Base-by-base conservation (phyloP, 2,329 filamentous ascomycete species). In the Trichoderma sp. region DNA sequence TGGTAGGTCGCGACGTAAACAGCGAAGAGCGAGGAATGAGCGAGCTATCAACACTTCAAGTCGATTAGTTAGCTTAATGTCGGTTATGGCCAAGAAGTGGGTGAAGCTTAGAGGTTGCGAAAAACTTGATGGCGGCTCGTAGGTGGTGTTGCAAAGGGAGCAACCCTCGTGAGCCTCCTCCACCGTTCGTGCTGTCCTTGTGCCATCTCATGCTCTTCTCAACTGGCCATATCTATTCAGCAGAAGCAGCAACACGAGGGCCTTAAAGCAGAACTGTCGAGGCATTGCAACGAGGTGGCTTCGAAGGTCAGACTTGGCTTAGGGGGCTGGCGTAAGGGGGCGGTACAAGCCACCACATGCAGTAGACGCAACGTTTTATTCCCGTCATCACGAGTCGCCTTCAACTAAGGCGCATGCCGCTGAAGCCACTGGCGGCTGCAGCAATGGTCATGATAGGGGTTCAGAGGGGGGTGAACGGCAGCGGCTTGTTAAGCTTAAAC, bases 401-500 rank as follows among this genome's bases (percentile, higher is more conserved):
- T 30, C 28, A 14, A n/a, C 26, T 52, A 34, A 2, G 26, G n/a
- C 19, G 14, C 28, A n/a, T 52, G 50, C 50, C 50, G 19, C 50
- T 52, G 50, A 52, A 52, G 50, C 50, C 50, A 52, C 50, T 19
- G 17, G 30, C 9, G 45, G 57, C 19, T 51, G 21, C 10, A 34
- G 7, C 30, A 1, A 10, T 14, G 5, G 12, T 45, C 7, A 3
- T n/a, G 30, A 45, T 44, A 21, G 24, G 26, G 41, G 41, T 14
- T 26, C 4, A 21, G 34, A 47, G n/a, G 26, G 59, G 59, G 59
- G 34, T 54, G 24, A 43, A 41, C 26, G n/a, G 48, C 19, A 34
- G 34, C 28, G 50, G 50, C 26, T 21, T 55, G 48, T 47, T 63
- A 55, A 63, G 41, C 60, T 55, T 63, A 55, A 63, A 55, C 26